phyloP scores from a whole-genome alignment of 768 basidiomycete species.

The Lactifluus subvellereus region DNA sequence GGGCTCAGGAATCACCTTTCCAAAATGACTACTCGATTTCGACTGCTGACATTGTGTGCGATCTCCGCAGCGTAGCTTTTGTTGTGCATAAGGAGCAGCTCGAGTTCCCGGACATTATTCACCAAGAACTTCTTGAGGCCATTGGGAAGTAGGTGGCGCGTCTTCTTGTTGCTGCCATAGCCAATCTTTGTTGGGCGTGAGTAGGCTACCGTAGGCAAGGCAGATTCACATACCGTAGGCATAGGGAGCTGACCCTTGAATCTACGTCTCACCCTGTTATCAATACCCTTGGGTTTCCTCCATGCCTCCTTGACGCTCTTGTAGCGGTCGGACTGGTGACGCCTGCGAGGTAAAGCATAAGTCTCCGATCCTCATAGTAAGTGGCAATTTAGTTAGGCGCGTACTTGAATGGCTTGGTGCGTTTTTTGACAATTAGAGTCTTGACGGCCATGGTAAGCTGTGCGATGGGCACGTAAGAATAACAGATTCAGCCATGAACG shows the following conservation, averaged over 20 bases:
- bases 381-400: constrained; percentile 29
- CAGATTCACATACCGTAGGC: constrained; percentile 69
- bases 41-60: constrained; percentile 92
- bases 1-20: constrained; percentile 52
- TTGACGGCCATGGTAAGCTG: constrained; percentile 33
- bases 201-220: not conserved
- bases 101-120: constrained; percentile 88
- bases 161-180: constrained; percentile 93
- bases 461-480: constrained; percentile 9
- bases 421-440: constrained; percentile 88
- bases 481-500: not conserved
- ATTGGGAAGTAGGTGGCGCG: constrained; percentile 91
- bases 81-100: constrained; percentile 97
- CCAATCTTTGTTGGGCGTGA: constrained; percentile 47
- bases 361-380: not conserved
- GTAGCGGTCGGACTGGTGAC: constrained; percentile 99
- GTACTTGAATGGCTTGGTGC: constrained; percentile 94
- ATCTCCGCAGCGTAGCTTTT: constrained; percentile 94
- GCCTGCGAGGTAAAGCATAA: constrained; percentile 42
- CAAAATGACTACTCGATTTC: constrained; percentile 87
- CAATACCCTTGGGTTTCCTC: constrained; percentile 99
- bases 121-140: constrained; percentile 96
- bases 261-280: constrained; percentile 92
- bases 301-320: constrained; percentile 96
- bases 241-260: constrained; percentile 95